These are phyloP conservation scores for Coniosporium apollinis DNA, from an alignment of 495 filamentous ascomycete genomes.

Conservation along the genomic window DNA sequence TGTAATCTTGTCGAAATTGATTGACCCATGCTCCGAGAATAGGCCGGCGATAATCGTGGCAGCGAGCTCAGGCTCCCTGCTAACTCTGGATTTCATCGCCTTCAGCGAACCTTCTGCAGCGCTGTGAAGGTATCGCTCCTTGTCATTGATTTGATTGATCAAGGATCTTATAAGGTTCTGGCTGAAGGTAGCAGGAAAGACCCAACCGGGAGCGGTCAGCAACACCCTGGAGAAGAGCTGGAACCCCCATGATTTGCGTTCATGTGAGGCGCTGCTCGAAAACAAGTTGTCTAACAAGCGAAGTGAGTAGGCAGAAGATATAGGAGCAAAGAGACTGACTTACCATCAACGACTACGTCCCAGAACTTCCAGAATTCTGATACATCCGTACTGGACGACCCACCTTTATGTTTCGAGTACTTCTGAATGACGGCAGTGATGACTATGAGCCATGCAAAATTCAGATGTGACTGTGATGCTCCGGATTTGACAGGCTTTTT, in stretches of 20 bases:
- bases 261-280: conserved; percentile 58
- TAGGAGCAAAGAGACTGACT: conserved; percentile 20
- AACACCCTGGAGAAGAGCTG: conserved; percentile 64
- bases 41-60: conserved; percentile 44
- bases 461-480: conserved; percentile 60
- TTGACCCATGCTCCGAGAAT: conserved; percentile 46
- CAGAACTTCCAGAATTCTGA: conserved; percentile 60
- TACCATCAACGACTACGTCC: conserved; percentile 75
- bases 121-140: conserved; percentile 70
- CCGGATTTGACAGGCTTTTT: conserved; percentile 28
- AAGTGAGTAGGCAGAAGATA: neutral
- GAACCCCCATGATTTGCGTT: conserved; percentile 84
- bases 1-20: conserved; percentile 73
- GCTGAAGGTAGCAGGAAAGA: conserved; percentile 48
- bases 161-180: conserved; percentile 68
- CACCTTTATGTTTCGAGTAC: conserved; percentile 13
- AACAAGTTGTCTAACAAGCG: conserved; percentile 53
- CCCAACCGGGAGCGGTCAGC: conserved; percentile 28
- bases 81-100: conserved; percentile 46
- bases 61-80: conserved; percentile 42
- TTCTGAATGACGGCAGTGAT: conserved; percentile 25
- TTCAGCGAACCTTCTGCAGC: conserved; percentile 58
- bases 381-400: conserved; percentile 16
- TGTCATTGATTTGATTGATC: conserved; percentile 72
- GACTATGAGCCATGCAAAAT: conserved; percentile 78